These are phyloP conservation scores for Jimgerdemannia lactiflua DNA, from an alignment of 192 early-diverging fungal species.

Conservation along the genomic window DNA sequence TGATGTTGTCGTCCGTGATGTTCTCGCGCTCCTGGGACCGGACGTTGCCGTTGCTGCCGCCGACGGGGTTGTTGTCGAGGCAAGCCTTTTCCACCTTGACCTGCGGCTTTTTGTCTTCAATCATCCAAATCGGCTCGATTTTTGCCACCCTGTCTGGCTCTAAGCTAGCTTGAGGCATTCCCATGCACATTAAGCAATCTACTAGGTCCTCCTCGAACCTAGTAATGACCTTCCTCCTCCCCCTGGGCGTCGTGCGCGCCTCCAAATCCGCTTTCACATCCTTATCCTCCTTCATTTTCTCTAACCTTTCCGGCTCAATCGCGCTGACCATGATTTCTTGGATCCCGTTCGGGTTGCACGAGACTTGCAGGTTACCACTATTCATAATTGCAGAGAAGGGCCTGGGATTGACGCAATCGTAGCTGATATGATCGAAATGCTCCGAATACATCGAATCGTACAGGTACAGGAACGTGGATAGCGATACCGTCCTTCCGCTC, in stretches of 20 bases:
- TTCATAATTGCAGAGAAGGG: too few species aligned
- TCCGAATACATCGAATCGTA: not conserved
- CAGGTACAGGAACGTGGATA: not conserved
- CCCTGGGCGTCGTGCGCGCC: not conserved
- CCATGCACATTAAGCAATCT: not conserved
- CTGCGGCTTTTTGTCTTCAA: not conserved
- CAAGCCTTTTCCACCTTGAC: too few species aligned
- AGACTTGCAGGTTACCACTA: too few species aligned
- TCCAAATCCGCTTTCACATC: not conserved
- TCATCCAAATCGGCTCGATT: not conserved
- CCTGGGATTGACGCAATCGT: too few species aligned
- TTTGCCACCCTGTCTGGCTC: not conserved
- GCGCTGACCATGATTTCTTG: not conserved
- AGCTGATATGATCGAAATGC: not conserved
- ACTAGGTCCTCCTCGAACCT: not conserved
- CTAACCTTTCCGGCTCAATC: not conserved
- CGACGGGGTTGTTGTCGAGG: too few species aligned
- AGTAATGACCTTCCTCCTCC: not conserved
- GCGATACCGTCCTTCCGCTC: not conserved
- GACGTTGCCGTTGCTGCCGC: too few species aligned
- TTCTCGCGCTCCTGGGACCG: too few species aligned
- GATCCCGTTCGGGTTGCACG: not conserved
- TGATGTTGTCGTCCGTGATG: not conserved
- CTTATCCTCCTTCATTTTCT: not conserved
- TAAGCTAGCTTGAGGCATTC: not conserved